Evolutionary conservation across 345 rosid species (phyloP).

Genomic region (Rubroshorea leprosula): DNA sequence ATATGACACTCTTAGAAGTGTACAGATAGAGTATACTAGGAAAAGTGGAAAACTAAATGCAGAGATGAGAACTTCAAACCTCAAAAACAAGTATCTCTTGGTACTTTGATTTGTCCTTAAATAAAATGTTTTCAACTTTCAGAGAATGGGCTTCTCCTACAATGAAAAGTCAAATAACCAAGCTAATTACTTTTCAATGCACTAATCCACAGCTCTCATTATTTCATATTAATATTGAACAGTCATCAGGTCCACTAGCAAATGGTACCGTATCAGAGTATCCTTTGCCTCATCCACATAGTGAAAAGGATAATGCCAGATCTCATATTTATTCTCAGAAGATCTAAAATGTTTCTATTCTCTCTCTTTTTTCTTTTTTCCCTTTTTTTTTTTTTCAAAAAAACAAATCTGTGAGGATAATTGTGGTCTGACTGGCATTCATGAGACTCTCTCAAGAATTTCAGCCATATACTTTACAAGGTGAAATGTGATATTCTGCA

Average conservation of each 20-base stretch:
- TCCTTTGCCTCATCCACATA: no score
- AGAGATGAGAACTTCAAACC: conserved; percentile 34
- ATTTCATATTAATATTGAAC: not conserved
- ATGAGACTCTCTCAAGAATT: no score
- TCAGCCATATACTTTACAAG: no score
- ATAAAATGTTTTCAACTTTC: conserved; percentile 69
- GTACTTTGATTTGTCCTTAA: conserved; percentile 70
- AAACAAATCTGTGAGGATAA: no score
- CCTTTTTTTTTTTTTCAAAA: no score
- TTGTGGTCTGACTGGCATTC: no score
- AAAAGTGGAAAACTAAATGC: conserved; percentile 1
- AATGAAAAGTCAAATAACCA: conserved; percentile 8
- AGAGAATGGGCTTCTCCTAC: conserved; percentile 93
- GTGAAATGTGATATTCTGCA: no score
- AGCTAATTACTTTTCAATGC: not conserved
- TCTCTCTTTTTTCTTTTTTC: no score
- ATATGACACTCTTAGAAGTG: not conserved
- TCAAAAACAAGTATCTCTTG: conserved; percentile 91
- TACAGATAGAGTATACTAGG: not conserved
- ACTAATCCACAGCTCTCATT: not conserved
- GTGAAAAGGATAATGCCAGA: no score
- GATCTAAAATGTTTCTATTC: no score
- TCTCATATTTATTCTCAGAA: no score
- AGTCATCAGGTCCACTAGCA: not conserved
- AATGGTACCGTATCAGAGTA: not conserved